Evolutionary conservation across 768 basidiomycete genomes (phyloP).

Genomic region (Cyclocybe aegerita): DNA sequence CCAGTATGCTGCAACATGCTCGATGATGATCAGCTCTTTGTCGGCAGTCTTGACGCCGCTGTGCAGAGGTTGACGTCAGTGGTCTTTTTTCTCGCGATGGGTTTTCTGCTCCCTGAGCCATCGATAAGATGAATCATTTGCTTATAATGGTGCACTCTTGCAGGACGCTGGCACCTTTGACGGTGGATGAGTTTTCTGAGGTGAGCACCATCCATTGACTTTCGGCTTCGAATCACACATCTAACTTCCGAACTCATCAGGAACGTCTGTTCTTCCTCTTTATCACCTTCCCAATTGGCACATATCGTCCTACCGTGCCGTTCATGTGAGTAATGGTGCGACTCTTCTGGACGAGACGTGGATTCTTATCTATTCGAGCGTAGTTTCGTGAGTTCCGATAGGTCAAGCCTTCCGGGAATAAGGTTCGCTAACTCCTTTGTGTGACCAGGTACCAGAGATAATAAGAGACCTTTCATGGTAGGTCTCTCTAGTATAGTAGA

Average conservation of each 20-base stretch:
- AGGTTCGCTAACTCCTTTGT: conserved; percentile 14
- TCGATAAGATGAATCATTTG: no score
- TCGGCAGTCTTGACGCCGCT: no score
- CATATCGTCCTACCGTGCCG: not conserved
- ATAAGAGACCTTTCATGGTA: not conserved
- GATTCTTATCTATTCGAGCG: conserved; percentile 15
- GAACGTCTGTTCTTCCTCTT: not conserved
- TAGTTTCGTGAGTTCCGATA: conserved; percentile 19
- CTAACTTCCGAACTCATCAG: not conserved
- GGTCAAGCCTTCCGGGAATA: conserved; percentile 7
- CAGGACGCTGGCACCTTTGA: no score
- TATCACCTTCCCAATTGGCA: no score
- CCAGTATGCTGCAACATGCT: not conserved
- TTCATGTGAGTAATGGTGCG: not conserved
- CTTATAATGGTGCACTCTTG: no score
- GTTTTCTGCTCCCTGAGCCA: no score
- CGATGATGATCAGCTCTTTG: no score
- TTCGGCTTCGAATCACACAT: not conserved
- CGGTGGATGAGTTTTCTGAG: not conserved
- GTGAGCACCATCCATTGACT: not conserved
- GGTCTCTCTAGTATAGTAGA: not conserved
- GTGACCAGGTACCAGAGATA: conserved; percentile 8
- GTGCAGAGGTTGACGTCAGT: no score
- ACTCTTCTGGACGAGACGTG: not conserved
- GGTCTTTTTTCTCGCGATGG: no score